Evolutionary conservation across 1,284 basidiomycete genomes (phyloP), one percentile per base, ranked within the genome.

Genomic region (Tylopilus sp.): DNA sequence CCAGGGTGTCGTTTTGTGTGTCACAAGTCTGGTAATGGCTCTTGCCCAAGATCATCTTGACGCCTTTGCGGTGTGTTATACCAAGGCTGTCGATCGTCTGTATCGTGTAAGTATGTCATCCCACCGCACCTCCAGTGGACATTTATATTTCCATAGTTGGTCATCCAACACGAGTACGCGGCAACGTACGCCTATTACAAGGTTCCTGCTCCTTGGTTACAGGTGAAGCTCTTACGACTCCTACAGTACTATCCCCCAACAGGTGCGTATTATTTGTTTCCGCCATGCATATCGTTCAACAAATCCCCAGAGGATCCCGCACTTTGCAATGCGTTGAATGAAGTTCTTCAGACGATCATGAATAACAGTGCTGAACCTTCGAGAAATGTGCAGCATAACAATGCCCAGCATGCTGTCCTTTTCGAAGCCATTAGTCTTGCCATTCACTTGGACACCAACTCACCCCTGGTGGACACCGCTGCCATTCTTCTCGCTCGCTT

Each of bases 351-450:
- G 65, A 89, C 89, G 4, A 88, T 95, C 65, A 92, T 99, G 82
- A 89, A 89, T 63, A 94, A 92, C 70, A 93, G 93, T 55, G 88
- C 93, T 26, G 94, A 97, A 64, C 89, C 90, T 15, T 90, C 93
- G 15, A 83, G 93, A 62, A 98, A 98, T 63, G 91, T 98, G 14
- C 97, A 99, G 68, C 97, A 99, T 69, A 98, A 97, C 71, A 99
- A 99, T 64, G 97, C 96, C 13, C 94, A 97, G 68, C 95, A 98
- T 68, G 92, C 97, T 5, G 86, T 99, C n/a, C 80, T 99, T 10
- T 99, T 99, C 65, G 97, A 99, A 73, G 96, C 96, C 7, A 99
- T 99, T 68, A 84, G 94, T 60, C 86, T 99, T 42, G 95, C 94
- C 15, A 99, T 99, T 59, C 97, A 99, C 72, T 74, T 99, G 56